Evolutionary conservation across 1,284 basidiomycete genomes (phyloP).

Genomic region (Puccinia coronata): DNA sequence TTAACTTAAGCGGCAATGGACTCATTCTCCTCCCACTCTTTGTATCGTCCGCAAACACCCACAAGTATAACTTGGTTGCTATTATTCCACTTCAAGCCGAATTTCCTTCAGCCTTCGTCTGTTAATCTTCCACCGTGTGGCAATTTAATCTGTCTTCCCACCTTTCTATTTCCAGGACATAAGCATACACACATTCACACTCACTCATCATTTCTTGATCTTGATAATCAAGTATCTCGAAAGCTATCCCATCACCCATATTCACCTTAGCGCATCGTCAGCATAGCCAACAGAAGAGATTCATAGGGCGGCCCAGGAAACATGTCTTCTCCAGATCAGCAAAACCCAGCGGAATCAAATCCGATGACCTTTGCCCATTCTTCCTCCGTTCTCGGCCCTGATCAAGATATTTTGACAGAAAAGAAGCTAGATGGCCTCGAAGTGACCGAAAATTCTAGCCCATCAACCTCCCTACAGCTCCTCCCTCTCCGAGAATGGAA

Average conservation of each 20-base stretch:
- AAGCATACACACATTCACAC: background rate
- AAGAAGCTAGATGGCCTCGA: background rate
- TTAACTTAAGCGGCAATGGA: background rate
- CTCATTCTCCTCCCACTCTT: background rate
- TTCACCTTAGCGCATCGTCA: background rate
- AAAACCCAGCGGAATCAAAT: background rate
- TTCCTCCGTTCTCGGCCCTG: slow-evolving; percentile 6
- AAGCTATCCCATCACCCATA: background rate
- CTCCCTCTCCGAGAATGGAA: slow-evolving; percentile 40
- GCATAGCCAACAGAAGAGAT: slow-evolving; percentile 1
- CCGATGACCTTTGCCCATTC: slow-evolving; percentile 7
- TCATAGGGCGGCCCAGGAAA: background rate
- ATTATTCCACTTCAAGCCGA: background rate
- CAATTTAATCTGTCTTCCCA: background rate
- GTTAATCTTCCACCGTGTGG: background rate
- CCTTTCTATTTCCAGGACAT: background rate
- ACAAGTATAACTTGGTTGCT: background rate
- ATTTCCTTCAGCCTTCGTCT: background rate
- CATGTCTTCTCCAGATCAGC: slow-evolving; percentile 4
- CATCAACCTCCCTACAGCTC: background rate
- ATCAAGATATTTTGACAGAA: background rate
- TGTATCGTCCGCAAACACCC: slow-evolving; percentile 1
- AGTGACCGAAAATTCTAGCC: background rate
- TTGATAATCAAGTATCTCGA: background rate
- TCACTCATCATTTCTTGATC: background rate